Evolutionary conservation across 2,329 filamentous ascomycete species (phyloP), one percentile per base, ranked within the genome.

Genomic region (Bisporella sp.): DNA sequence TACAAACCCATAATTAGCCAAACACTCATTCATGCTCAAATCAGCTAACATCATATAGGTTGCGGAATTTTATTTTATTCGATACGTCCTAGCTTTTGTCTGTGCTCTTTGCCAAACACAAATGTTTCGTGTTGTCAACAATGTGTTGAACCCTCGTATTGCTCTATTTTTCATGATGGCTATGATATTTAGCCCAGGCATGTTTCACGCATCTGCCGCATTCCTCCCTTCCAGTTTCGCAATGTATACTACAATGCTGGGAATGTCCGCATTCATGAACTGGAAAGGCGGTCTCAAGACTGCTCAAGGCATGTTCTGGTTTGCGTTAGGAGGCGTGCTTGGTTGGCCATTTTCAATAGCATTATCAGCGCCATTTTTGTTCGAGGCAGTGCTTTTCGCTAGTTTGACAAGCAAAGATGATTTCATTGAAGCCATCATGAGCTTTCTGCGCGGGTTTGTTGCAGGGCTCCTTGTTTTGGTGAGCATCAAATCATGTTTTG

Each of bases 331-430:
- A 32, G 87, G 86, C 6, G 77, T 95, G 40, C 71, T 99, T 7
- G 93, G 93, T 1, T 99, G 93, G 93, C 93, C 93, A 0, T 99
- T 99, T 71, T 85, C 90, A 9, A 83, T 85, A 37, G 91, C 89
- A 7, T 74, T 99, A 40, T 82, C 87, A 49, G 69, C 85, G 5
- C 93, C 93, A 0, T 95, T 93, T 62, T 66, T 96, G 31, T 60
- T 85, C 0, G 91, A 96, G 66, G 91, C 96, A 61, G 64, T 81
- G 3, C 65, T 90, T 3, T 69, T 82, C 44, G 73, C 76, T 6
- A 42, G 73, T 21, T 67, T 82, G 37, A 75, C 76, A 45, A 75
- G 77, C 55, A 73, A 71, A 49, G 77, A 81, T n/a, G 76, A 80
- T 11, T 64, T 87, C 2, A 75, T 79, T 46, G 77, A 82, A 47